These are phyloP conservation scores for Mesostigma viride DNA, from an alignment of 139 green algal species.

Conservation along the genomic window DNA sequence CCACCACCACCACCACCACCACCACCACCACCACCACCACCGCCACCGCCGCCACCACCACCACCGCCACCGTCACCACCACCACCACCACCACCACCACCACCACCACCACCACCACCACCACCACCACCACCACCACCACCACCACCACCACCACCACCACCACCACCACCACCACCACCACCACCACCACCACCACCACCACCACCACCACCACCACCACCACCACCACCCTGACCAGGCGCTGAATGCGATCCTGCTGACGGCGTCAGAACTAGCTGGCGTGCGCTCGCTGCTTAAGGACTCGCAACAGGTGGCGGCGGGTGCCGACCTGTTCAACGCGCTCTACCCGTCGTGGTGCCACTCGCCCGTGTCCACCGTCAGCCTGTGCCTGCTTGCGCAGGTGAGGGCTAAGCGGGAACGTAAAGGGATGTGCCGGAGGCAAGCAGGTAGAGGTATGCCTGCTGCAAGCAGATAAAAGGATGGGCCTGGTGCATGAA, in stretches of 20 bases:
- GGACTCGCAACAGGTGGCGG: neutral
- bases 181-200: no score
- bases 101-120: neutral
- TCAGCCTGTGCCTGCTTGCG: conserved; percentile 75
- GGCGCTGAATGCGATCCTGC: conserved; percentile 82
- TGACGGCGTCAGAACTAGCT: conserved; percentile 70
- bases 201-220: no score
- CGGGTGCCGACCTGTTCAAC: conserved; percentile 44
- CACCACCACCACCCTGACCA: conserved; percentile 47
- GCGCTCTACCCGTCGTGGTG: conserved; percentile 71
- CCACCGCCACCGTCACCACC: neutral
- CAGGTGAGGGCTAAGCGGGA: no score
- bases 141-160: neutral
- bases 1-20: no score
- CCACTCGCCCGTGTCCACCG: conserved; percentile 57
- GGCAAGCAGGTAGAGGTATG: no score
- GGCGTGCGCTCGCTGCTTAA: conserved; percentile 23
- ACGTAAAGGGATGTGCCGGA: no score
- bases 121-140: neutral
- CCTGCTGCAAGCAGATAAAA: no score
- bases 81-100: neutral
- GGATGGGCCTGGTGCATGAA: neutral
- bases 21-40: no score
- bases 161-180: neutral
- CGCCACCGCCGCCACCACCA: neutral